phyloP scores from a whole-genome alignment of 495 filamentous ascomycete species.

The Penicillium canariense region DNA sequence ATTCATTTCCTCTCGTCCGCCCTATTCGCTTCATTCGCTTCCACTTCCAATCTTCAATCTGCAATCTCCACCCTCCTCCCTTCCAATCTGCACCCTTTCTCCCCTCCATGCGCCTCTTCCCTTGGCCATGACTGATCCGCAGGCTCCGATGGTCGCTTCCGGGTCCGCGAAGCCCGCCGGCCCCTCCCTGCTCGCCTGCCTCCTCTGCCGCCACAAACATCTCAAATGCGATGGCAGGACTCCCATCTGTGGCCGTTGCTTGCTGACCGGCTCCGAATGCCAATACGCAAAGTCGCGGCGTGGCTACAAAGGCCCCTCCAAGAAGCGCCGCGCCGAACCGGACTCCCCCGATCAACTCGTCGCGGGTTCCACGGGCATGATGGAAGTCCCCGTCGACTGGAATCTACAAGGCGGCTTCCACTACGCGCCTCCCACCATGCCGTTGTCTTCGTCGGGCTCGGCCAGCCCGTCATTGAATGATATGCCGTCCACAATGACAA shows the following conservation, averaged over 20 bases:
- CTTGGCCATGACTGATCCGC: conserved; percentile 26
- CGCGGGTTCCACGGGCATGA: conserved; percentile 21
- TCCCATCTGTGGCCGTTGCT: conserved; percentile 44
- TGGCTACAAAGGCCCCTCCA: conserved; percentile 47
- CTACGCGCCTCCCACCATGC: conserved; percentile 27
- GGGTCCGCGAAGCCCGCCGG: conserved; percentile 24
- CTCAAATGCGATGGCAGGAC: conserved; percentile 51
- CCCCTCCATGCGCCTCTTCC: conserved; percentile 5
- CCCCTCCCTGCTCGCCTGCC: conserved; percentile 52
- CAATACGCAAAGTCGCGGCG: conserved; percentile 48
- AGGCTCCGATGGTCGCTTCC: conserved; percentile 10
- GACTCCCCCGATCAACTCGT: conserved; percentile 30
- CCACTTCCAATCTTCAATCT: not conserved
- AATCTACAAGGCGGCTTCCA: conserved; percentile 19
- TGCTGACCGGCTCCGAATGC: conserved; percentile 32
- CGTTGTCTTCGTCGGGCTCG: conserved; percentile 25
- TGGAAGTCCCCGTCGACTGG: conserved; percentile 36
- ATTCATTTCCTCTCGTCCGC: conserved; percentile 1
- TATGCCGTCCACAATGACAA: conserved; percentile 6
- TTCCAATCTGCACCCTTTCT: too few relatives aligned
- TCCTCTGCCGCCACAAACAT: conserved; percentile 59
- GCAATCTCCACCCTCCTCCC: not conserved
- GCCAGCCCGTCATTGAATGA: conserved; percentile 28
- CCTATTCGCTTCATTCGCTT: not conserved
- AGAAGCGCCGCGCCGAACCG: conserved; percentile 45